Evolutionary conservation across 2,329 filamentous ascomycete genomes (phyloP), one percentile per base, ranked within the genome.

Genomic region (Aspergillus brunneoviolaceus): DNA sequence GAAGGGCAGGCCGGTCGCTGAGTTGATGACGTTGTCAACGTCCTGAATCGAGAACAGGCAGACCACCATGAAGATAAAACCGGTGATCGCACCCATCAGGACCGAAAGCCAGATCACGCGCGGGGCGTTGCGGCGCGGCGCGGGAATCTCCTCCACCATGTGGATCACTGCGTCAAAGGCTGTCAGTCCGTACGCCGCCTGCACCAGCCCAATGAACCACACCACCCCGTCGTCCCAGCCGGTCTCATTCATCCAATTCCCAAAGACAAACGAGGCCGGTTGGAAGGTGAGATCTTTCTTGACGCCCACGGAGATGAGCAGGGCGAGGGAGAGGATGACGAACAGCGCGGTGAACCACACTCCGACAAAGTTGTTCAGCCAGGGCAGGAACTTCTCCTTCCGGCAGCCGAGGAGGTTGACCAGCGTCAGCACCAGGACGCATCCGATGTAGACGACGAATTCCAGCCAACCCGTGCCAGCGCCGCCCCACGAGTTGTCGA

Each of bases 81-180:
- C 82, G 0, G 80, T 80, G 25, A 79, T 51, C n/a, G 81, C 80
- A 35, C 81, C 79, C n/a, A 77, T 76, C 0, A 79, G 61, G 0
- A 85, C 80, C 0, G 83, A 80, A 19, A 85, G 76, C 74, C 79
- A 84, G 62, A 85, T 84, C 3, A 82, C 78, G 16, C 74, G 75
- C 0, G 84, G 84, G 0, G 79, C 80, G 58, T 83, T 84, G 39
- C 72, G 79, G 31, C 82, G 72, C 1, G 84, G 83, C 4, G 76
- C 72, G 1, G 83, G 83, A 1, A 85, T 82, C 65, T 85, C 83
- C 63, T 86, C 84, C 2, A 84, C 80, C 76, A 86, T 80, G 67
- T 86, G 84, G 42, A 85, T 84, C 35, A 84, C 83, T 0, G 83
- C 81, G 65, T 86, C 84, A 62, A 86, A 85, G 1, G 83, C 84